A percentile compares a stretch with the other conserved stretches of the same genome.
Conservation (phyloP, 371 early-diverging fungal species). For the Syncephalastrum sp. region DNA sequence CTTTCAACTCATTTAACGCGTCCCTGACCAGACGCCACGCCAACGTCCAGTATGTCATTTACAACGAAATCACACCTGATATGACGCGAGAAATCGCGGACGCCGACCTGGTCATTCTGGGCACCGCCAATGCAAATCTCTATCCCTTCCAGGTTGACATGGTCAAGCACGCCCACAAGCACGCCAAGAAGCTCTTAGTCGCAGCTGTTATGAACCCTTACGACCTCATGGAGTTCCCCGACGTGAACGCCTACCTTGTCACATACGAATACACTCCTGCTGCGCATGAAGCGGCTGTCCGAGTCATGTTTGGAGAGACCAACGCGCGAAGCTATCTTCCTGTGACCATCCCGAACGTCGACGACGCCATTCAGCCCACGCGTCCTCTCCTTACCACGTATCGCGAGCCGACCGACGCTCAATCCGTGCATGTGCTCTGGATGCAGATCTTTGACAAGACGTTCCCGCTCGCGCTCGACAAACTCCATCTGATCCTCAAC, state of each 20-base stretch:
- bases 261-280: constrained; percentile 52
- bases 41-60: constrained; percentile 36
- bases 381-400: constrained; percentile 2
- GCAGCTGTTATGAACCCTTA: constrained; percentile 48
- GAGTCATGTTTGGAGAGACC: constrained; percentile 40
- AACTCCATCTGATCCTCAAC: constrained; percentile 23
- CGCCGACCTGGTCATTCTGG: constrained; percentile 36
- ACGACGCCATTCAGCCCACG: not conserved
- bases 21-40: constrained; percentile 24
- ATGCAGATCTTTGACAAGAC: constrained; percentile 10
- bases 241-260: constrained; percentile 37
- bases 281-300: constrained; percentile 44
- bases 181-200: constrained; percentile 26
- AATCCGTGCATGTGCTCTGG: constrained; percentile 27
- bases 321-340: constrained; percentile 26
- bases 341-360: constrained; percentile 30
- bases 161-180: constrained; percentile 26
- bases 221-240: constrained; percentile 41
- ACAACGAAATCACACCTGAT: constrained; percentile 18
- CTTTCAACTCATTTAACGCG: constrained; percentile 38
- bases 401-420: constrained; percentile 8
- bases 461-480: constrained; percentile 31
- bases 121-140: constrained; percentile 49
- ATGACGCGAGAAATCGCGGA: constrained; percentile 14
- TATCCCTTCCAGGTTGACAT: constrained; percentile 39